Evolutionary conservation across 192 early-diverging fungal genomes (phyloP).

Genomic region (Powellomyces hirtus): DNA sequence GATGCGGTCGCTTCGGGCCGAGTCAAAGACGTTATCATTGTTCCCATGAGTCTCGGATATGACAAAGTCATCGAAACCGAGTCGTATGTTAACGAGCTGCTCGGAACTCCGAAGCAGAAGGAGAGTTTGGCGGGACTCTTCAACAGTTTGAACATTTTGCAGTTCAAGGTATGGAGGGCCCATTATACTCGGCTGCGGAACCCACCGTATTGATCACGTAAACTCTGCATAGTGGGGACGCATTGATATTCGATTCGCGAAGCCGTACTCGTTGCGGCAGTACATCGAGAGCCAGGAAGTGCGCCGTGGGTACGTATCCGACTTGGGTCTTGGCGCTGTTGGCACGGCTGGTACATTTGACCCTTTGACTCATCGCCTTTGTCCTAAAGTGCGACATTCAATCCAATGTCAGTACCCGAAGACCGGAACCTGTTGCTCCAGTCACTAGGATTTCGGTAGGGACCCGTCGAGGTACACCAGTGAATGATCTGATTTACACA

Average conservation of each 20-base stretch:
- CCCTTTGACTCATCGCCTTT: not conserved
- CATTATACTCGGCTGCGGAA: too few relatives aligned
- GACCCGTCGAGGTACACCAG: not conserved
- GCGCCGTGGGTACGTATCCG: constrained; percentile 48
- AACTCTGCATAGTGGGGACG: constrained; percentile 67
- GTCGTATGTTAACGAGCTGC: constrained; percentile 73
- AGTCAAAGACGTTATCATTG: constrained; percentile 67
- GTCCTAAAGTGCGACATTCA: constrained; percentile 20
- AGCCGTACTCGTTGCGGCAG: constrained; percentile 66
- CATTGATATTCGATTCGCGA: constrained; percentile 77
- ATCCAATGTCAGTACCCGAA: constrained; percentile 28
- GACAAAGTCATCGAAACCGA: constrained; percentile 82
- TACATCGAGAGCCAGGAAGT: constrained; percentile 64
- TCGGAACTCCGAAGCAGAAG: constrained; percentile 78
- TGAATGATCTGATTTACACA: not conserved
- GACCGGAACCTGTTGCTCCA: constrained; percentile 61
- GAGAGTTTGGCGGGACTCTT: constrained; percentile 71
- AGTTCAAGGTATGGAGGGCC: constrained; percentile 12
- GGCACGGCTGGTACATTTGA: too few relatives aligned
- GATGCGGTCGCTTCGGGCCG: constrained; percentile 64
- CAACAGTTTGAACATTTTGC: constrained; percentile 45
- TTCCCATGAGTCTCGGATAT: constrained; percentile 81
- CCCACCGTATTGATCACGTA: too few relatives aligned
- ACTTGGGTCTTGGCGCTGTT: too few relatives aligned
- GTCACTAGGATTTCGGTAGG: constrained; percentile 67